phyloP scores from a whole-genome alignment of 495 filamentous ascomycete species.

The Penicilliopsis zonata region DNA sequence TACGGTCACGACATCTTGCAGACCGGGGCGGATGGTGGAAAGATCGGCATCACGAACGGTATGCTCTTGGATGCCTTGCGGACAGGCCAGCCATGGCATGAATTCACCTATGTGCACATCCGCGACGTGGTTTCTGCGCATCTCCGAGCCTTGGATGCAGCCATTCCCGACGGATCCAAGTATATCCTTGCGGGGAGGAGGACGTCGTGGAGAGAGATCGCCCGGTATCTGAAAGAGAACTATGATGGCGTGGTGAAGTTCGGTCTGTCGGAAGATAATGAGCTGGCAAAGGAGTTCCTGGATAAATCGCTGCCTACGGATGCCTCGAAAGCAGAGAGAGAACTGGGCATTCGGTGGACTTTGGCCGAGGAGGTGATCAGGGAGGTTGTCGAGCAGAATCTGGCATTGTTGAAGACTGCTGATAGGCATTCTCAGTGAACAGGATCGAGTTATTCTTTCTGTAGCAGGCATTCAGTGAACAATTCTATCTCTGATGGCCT shows the following conservation, averaged over 20 bases:
- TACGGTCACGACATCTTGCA: conserved; percentile 18
- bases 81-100: conserved; percentile 3
- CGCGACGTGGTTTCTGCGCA: conserved; percentile 28
- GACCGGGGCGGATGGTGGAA: conserved; percentile 12
- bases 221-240: too few species aligned
- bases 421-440: too few species aligned
- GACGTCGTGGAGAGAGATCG: conserved; percentile 16
- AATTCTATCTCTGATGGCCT: too few species aligned
- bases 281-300: conserved; percentile 10
- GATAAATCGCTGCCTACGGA: conserved; percentile 33
- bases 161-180: conserved; percentile 12
- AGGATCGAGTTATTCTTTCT: too few species aligned
- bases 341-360: conserved; percentile 23
- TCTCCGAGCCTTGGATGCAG: conserved; percentile 16
- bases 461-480: too few species aligned
- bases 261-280: conserved; percentile 16
- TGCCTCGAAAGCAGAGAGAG: conserved; percentile 41
- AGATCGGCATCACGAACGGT: conserved; percentile 8
- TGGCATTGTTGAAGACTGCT: too few species aligned
- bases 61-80: conserved; percentile 11
- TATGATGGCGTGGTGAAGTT: conserved; percentile 11
- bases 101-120: conserved; percentile 20
- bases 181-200: conserved; percentile 14
- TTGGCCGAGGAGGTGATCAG: conserved; percentile 17
- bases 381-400: conserved; percentile 27